phyloP scores from a whole-genome alignment of 768 basidiomycete genomes.

The Tulasnella sp. region DNA sequence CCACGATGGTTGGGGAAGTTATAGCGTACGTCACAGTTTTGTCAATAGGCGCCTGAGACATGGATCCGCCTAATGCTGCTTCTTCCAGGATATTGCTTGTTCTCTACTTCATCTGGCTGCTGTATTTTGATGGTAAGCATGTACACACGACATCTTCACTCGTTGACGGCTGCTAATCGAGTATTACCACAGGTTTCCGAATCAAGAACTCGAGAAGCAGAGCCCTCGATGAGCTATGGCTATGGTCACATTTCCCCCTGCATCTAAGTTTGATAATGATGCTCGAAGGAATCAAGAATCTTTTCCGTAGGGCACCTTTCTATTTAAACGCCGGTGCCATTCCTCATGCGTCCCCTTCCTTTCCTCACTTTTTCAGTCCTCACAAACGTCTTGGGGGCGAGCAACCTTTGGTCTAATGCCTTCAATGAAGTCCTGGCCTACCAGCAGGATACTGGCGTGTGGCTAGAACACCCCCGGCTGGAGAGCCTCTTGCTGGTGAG shows the following conservation, averaged over 20 bases:
- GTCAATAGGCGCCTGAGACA: no score
- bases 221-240: not conserved
- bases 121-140: slow-evolving; percentile 1
- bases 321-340: no score
- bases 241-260: not conserved
- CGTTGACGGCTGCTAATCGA: not conserved
- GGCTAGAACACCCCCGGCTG: not conserved
- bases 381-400: no score
- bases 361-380: no score
- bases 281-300: slow-evolving; percentile 9
- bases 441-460: not conserved
- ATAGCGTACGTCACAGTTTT: not conserved
- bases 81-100: not conserved
- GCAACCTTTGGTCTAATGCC: not conserved
- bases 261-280: not conserved
- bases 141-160: not conserved
- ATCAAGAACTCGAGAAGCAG: not conserved
- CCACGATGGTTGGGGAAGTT: not conserved
- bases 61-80: no score
- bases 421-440: not conserved
- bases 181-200: not conserved
- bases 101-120: slow-evolving; percentile 6
- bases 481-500: not conserved
- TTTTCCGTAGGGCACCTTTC: not conserved
- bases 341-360: no score